phyloP scores from a whole-genome alignment of 805 yeast species.

The Saccharomycopsis fodiens region DNA sequence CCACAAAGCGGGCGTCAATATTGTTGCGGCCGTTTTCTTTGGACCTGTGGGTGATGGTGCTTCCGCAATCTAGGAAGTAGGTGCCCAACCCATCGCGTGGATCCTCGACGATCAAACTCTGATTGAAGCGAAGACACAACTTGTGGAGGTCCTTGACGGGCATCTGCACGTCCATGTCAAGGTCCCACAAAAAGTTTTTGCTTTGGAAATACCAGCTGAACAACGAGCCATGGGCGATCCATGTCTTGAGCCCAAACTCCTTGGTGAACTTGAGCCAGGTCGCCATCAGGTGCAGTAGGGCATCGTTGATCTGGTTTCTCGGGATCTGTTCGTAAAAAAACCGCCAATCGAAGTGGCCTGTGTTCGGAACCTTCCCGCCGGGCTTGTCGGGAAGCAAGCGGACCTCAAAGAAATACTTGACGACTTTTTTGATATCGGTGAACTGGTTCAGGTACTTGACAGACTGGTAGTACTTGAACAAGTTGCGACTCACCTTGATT shows the following conservation, averaged over 20 bases:
- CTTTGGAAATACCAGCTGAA: conserved; percentile 62
- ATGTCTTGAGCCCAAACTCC: conserved; percentile 39
- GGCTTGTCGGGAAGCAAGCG: conserved; percentile 10
- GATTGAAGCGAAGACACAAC: conserved; percentile 40
- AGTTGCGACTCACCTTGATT: neutral
- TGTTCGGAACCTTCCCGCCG: conserved; percentile 1
- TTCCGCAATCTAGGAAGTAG: conserved; percentile 40
- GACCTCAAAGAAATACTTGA: conserved; percentile 15
- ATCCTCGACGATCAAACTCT: conserved; percentile 33
- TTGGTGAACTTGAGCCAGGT: conserved; percentile 44
- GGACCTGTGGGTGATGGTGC: conserved; percentile 44
- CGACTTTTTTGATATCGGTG: conserved; percentile 4
- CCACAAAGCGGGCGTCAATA: conserved; percentile 68
- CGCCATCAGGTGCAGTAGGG: conserved; percentile 36
- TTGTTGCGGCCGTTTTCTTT: conserved; percentile 54
- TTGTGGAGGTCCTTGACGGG: conserved; percentile 40
- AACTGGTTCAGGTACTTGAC: conserved; percentile 5
- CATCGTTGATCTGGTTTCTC: conserved; percentile 25
- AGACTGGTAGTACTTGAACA: conserved; percentile 7
- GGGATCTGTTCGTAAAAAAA: conserved; percentile 43
- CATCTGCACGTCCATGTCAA: conserved; percentile 58
- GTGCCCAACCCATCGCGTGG: conserved; percentile 50
- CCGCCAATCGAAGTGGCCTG: conserved; percentile 47
- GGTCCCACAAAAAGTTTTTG: conserved; percentile 55
- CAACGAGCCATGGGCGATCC: conserved; percentile 63